phyloP scores from a whole-genome alignment of 257 asterid genomes.

The Solanum raphanifolium region DNA sequence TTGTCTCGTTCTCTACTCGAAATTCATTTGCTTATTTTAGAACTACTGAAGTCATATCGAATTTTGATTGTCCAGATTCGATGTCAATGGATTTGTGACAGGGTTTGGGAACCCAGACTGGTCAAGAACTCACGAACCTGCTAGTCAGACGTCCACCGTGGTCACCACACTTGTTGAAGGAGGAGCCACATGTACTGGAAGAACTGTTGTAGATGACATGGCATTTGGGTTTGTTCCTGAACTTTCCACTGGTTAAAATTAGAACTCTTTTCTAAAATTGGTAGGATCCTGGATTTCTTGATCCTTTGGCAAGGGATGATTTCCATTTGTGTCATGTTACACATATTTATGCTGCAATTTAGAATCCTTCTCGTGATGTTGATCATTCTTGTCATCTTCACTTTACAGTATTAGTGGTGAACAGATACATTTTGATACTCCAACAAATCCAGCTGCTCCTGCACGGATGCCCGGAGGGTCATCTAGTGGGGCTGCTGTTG shows the following conservation, averaged over 20 bases:
- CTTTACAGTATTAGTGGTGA: constrained; percentile 66
- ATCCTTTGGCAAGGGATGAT: neutral
- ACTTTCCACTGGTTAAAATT: constrained; percentile 8
- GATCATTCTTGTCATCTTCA: neutral
- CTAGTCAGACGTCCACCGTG: constrained; percentile 58
- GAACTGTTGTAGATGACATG: constrained; percentile 86
- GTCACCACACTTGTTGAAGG: constrained; percentile 82
- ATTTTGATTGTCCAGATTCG: constrained; percentile 50
- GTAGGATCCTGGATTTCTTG: neutral
- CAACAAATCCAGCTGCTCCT: constrained; percentile 86
- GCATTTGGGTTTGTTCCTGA: constrained; percentile 57
- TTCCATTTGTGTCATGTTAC: neutral
- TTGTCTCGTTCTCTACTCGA: neutral
- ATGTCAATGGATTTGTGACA: constrained; percentile 69
- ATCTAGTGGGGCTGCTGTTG: constrained; percentile 97
- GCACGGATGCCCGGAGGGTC: constrained; percentile 87
- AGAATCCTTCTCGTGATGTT: neutral
- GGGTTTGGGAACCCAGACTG: constrained; percentile 98
- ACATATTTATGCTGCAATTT: neutral
- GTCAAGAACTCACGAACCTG: constrained; percentile 69
- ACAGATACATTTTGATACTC: constrained; percentile 73
- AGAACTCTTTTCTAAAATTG: neutral
- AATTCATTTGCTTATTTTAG: neutral
- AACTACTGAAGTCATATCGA: neutral
- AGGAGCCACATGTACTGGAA: constrained; percentile 85